These are phyloP conservation scores for Microsporum audouinii DNA, from an alignment of 2,329 filamentous ascomycete genomes.

Conservation along the genomic window DNA sequence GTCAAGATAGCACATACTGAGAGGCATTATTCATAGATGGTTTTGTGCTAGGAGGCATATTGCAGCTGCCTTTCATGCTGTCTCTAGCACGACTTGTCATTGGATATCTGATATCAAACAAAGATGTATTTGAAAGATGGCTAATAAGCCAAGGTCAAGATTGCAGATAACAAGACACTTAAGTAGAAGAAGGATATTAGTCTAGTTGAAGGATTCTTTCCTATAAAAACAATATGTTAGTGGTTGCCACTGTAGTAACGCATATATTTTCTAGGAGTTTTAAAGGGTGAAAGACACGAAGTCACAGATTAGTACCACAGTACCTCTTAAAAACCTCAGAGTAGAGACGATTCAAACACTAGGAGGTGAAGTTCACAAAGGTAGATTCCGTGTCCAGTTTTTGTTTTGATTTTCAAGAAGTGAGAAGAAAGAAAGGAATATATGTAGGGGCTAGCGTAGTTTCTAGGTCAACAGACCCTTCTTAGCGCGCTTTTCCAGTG, in stretches of 20 bases:
- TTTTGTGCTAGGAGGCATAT: background rate
- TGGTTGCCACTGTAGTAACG: too few species aligned
- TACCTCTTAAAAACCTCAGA: background rate
- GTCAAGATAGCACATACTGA: background rate
- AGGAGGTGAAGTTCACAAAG: background rate
- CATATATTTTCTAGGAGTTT: too few species aligned
- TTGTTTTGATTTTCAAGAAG: background rate
- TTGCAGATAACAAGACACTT: background rate
- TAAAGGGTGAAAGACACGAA: background rate
- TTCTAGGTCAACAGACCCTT: slow-evolving; percentile 3
- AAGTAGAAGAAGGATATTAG: background rate
- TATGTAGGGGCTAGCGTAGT: slow-evolving; percentile 3
- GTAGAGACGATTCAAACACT: background rate
- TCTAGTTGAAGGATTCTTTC: background rate
- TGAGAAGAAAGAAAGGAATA: background rate
- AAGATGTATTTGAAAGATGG: background rate
- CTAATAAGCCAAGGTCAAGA: background rate
- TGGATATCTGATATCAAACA: background rate
- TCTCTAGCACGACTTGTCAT: background rate
- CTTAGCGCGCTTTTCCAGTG: background rate
- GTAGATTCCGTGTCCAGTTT: background rate
- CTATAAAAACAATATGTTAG: too few species aligned
- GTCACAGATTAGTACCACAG: background rate
- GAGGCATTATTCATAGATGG: background rate
- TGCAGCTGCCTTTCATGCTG: background rate